Evolutionary conservation across 495 filamentous ascomycete species (phyloP), one percentile per base, ranked within the genome.

Genomic region (Neurospora cerealis): DNA sequence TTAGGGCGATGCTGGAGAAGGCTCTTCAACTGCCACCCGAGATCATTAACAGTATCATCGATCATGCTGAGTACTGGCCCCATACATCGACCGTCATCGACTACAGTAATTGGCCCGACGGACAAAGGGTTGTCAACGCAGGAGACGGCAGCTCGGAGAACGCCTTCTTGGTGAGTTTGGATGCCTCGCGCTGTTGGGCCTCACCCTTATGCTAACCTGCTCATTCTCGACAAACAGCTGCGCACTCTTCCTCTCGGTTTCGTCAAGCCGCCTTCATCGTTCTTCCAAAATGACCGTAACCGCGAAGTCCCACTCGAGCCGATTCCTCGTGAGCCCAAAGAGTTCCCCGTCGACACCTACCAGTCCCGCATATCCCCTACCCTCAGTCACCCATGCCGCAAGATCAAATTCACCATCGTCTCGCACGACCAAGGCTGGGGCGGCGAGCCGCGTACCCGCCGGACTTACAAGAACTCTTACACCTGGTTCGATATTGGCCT

Each of bases 401-500:
- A 86, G 74, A 79, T 95, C n/a, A 83, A 91, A 5, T 94, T 94
- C 73, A 88, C 83, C 2, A 87, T 92, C 69, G 78, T 79, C 4
- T 89, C 88, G 69, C 85, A 86, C 69, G 93, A 94, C 75, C 93
- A 95, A 77, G 93, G 92, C 3, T 91, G 84, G 83, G 85, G 85
- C 54, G 81, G 83, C 5, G 76, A 80, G 1, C 21, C 36, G 5
- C 28, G 69, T 1, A 74, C 82, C 40, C 77, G 81, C 6, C 80
- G 86, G 48, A 88, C 85, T n/a, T 93, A 88, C 76, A 72, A 80
- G 5, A 80, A 77, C 17, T 90, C 90, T 0, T 92, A 81, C 79
- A 93, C 91, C 0, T 94, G 91, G 91, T 93, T 93, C 76, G 91
- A 92, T 62, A 86, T 83, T 5, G 89, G 90, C 0, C 74, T 87